phyloP scores from a whole-genome alignment of 495 filamentous ascomycete genomes.

The Tuber borchii region DNA sequence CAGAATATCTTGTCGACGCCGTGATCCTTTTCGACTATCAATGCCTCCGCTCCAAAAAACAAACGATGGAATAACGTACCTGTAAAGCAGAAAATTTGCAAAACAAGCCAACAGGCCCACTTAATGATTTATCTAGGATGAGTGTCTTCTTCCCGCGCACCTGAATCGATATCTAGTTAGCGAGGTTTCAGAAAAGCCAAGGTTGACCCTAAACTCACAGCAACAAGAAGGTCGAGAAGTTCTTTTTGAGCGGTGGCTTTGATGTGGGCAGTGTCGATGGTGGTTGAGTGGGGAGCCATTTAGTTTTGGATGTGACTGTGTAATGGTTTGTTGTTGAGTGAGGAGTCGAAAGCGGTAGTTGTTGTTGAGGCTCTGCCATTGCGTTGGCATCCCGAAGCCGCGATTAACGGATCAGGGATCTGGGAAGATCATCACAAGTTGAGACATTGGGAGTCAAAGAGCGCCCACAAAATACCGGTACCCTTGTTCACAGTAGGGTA shows the following conservation, averaged over 20 bases:
- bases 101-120: slow-evolving; percentile 80
- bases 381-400: background rate
- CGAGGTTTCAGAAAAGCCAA: slow-evolving; percentile 31
- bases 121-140: slow-evolving; percentile 82
- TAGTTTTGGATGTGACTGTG: slow-evolving; percentile 2
- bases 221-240: slow-evolving; percentile 77
- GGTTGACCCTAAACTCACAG: slow-evolving; percentile 58
- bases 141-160: slow-evolving; percentile 98
- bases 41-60: slow-evolving; percentile 11
- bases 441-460: background rate
- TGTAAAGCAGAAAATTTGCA: slow-evolving; percentile 86
- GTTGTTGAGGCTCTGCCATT: background rate
- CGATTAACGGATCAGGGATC: background rate
- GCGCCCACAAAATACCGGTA: background rate
- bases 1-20: slow-evolving; percentile 95
- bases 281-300: slow-evolving; percentile 55
- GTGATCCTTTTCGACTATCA: slow-evolving; percentile 60
- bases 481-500: background rate
- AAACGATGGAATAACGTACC: slow-evolving; percentile 14
- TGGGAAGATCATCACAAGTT: background rate
- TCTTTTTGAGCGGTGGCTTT: slow-evolving; percentile 78
- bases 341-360: slow-evolving; percentile 4
- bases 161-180: slow-evolving; percentile 48
- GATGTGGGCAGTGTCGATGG: slow-evolving; percentile 72
- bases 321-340: background rate